phyloP scores from a whole-genome alignment of 2,329 filamentous ascomycete genomes.

The Beauveria sp. region DNA sequence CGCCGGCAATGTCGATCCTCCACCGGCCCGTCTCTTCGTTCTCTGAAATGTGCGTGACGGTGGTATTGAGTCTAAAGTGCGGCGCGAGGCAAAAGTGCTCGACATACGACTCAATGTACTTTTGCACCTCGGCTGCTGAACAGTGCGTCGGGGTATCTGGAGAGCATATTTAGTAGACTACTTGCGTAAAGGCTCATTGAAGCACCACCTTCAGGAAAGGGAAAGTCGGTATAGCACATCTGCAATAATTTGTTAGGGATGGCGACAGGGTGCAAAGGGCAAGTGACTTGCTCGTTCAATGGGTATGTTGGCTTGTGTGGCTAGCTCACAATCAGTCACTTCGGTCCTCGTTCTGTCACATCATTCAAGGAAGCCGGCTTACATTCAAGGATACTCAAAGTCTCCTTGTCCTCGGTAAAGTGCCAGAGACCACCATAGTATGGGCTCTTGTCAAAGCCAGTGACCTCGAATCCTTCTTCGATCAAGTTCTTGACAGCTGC shows the following conservation, averaged over 20 bases:
- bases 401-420: conserved; percentile 27
- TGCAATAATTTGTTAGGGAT: conserved; percentile 5
- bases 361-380: not conserved
- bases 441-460: conserved; percentile 34
- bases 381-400: conserved; percentile 2
- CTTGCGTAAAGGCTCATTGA: not conserved
- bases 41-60: conserved; percentile 16
- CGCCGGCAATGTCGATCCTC: conserved; percentile 22
- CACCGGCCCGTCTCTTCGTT: conserved; percentile 19
- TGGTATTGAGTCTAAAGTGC: conserved; percentile 20
- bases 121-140: conserved; percentile 19
- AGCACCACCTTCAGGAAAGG: conserved; percentile 18
- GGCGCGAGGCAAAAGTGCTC: conserved; percentile 23
- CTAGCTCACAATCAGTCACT: conserved; percentile 13
- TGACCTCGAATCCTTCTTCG: conserved; percentile 37
- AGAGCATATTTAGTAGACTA: not conserved
- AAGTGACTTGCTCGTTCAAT: conserved; percentile 20
- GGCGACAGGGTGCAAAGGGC: too few relatives aligned
- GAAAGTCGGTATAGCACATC: conserved; percentile 30
- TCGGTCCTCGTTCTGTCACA: too few relatives aligned
- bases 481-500: conserved; percentile 30
- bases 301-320: conserved; percentile 25
- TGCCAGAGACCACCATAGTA: conserved; percentile 38
- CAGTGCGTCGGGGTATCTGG: conserved; percentile 17
- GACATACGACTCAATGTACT: conserved; percentile 26